phyloP scores from a whole-genome alignment of 768 basidiomycete species.

The Phylloporus arenicola region DNA sequence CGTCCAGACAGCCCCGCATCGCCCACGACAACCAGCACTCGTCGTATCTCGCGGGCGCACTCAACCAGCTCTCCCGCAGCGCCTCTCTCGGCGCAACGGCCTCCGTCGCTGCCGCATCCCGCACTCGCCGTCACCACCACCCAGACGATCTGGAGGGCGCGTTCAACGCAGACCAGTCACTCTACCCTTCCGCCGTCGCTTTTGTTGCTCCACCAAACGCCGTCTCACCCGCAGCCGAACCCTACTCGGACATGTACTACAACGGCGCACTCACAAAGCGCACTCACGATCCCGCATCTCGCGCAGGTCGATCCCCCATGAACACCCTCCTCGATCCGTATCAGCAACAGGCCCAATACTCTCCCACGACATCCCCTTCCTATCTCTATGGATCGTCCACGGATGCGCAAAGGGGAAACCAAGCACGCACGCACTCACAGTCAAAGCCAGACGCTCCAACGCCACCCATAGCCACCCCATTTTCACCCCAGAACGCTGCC shows the following conservation, averaged over 20 bases:
- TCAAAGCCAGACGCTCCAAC: constrained; percentile 47
- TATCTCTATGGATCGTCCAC: constrained; percentile 38
- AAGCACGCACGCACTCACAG: constrained; percentile 52
- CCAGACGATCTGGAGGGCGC: constrained; percentile 63
- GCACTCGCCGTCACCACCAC: constrained; percentile 60
- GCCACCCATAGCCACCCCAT: constrained; percentile 46
- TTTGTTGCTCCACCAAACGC: constrained; percentile 36
- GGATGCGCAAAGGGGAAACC: constrained; percentile 37
- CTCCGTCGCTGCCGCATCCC: constrained; percentile 36
- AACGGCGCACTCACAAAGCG: constrained; percentile 52
- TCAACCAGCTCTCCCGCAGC: constrained; percentile 58
- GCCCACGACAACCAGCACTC: constrained; percentile 52
- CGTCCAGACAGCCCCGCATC: constrained; percentile 55
- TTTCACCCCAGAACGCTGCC: constrained; percentile 47
- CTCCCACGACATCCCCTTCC: constrained; percentile 46
- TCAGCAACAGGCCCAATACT: constrained; percentile 59
- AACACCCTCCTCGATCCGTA: constrained; percentile 65
- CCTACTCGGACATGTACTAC: constrained; percentile 60
- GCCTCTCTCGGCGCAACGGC: constrained; percentile 53
- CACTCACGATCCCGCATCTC: constrained; percentile 48
- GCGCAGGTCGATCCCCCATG: constrained; percentile 57
- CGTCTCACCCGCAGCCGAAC: constrained; percentile 38
- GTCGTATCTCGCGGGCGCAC: constrained; percentile 45
- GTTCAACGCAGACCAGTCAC: constrained; percentile 41
- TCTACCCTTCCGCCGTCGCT: constrained; percentile 53